Evolutionary conservation across 2,329 filamentous ascomycete species (phyloP).

Genomic region (Chaetomium sp.): DNA sequence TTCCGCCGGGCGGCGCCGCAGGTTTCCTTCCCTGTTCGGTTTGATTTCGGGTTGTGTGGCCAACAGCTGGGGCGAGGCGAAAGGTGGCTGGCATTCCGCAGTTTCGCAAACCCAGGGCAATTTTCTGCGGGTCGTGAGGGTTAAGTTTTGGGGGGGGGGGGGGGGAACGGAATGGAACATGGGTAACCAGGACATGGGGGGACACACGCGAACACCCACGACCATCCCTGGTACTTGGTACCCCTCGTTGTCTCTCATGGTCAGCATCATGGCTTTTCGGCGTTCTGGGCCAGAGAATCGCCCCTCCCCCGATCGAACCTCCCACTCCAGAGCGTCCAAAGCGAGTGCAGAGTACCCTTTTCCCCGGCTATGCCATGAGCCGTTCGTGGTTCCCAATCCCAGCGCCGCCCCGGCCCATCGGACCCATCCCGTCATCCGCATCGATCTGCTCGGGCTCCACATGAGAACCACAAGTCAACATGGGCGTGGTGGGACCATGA

Average conservation of each 20-base stretch:
- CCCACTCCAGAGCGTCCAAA: too few species aligned
- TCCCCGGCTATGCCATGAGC: neutral
- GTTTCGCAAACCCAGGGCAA: too few species aligned
- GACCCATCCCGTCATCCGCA: conserved; percentile 1
- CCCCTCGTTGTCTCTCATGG: neutral
- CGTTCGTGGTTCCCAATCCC: neutral
- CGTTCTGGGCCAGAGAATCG: neutral
- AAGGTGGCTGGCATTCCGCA: neutral
- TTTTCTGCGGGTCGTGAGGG: too few species aligned
- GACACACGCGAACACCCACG: neutral
- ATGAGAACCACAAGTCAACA: neutral
- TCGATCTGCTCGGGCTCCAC: conserved; percentile 8
- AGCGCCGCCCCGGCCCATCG: conserved; percentile 1
- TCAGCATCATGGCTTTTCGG: too few species aligned
- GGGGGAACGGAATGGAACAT: too few species aligned
- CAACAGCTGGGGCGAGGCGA: neutral
- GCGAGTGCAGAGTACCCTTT: too few species aligned
- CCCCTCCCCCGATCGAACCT: too few species aligned
- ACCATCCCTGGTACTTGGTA: neutral
- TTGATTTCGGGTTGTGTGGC: neutral
- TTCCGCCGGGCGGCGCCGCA: neutral
- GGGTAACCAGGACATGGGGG: neutral
- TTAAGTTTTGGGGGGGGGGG: too few species aligned
- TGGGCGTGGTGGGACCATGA: neutral
- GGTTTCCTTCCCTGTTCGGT: neutral